A percentile compares a stretch with the other conserved stretches of the same genome.
Evolutionary conservation across 2,329 filamentous ascomycete species (phyloP).

Genomic region (Fusarium dimerum): DNA sequence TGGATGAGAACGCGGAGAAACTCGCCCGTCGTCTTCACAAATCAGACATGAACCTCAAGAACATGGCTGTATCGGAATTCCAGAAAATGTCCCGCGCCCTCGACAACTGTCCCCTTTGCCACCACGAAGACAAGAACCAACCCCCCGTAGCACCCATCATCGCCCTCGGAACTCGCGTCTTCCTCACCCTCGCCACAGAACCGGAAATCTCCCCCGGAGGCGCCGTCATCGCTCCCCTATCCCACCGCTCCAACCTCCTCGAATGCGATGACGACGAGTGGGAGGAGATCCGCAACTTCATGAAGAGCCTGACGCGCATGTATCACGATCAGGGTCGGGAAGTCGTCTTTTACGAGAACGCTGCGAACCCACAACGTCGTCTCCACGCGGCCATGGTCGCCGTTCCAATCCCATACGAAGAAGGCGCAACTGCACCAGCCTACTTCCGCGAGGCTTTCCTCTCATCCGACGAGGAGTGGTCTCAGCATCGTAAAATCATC

Average conservation of each 20-base stretch:
- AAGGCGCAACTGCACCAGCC: constrained; percentile 89
- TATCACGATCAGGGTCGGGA: constrained; percentile 92
- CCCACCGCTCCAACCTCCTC: constrained; percentile 86
- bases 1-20: constrained; percentile 94
- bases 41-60: constrained; percentile 84
- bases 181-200: constrained; percentile 83
- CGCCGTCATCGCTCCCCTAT: constrained; percentile 84
- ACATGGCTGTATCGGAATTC: constrained; percentile 82
- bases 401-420: constrained; percentile 83
- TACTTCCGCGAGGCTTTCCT: constrained; percentile 97
- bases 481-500: constrained; percentile 91
- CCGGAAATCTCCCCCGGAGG: constrained; percentile 84
- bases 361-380: constrained; percentile 75
- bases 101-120: constrained; percentile 85
- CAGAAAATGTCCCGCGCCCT: constrained; percentile 86
- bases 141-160: constrained; percentile 83
- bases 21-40: constrained; percentile 86
- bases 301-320: constrained; percentile 92
- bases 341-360: constrained; percentile 97
- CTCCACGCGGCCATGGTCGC: constrained; percentile 83
- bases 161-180: constrained; percentile 82
- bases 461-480: constrained; percentile 86
- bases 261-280: constrained; percentile 99
- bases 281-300: constrained; percentile 99
- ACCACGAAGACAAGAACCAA: constrained; percentile 76